phyloP scores from a whole-genome alignment of 495 filamentous ascomycete species.

The Penicillium herquei region DNA sequence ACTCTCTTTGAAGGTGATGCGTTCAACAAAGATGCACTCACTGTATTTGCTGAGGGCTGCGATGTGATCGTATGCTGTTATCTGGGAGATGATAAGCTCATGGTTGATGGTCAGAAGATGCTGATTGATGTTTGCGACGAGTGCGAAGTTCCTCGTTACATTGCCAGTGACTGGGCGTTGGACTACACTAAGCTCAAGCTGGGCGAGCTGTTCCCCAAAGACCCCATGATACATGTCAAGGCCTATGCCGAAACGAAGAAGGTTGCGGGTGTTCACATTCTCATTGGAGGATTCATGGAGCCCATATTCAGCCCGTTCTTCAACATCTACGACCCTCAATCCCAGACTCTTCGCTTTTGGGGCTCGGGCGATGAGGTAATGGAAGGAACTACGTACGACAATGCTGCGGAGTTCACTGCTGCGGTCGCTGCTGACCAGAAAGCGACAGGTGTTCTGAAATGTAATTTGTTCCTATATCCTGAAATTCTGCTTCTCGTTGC shows the following conservation, averaged over 20 bases:
- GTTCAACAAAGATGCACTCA: no score
- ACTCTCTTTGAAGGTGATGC: no score
- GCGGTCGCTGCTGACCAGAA: no score
- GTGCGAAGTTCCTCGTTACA: conserved; percentile 35
- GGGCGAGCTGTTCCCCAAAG: conserved; percentile 39
- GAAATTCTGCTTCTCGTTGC: no score
- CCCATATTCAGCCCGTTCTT: conserved; percentile 9
- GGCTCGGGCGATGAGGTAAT: conserved; percentile 2
- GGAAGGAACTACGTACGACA: conserved; percentile 1
- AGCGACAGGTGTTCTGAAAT: no score
- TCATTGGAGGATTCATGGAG: conserved; percentile 5
- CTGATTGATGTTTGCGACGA: conserved; percentile 26
- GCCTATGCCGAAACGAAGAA: conserved; percentile 41
- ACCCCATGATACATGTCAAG: conserved; percentile 43
- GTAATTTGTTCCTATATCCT: no score
- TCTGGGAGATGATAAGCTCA: no score
- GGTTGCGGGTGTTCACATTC: conserved; percentile 3
- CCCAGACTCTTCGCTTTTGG: background rate
- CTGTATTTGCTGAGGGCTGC: no score
- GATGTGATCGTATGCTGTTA: no score
- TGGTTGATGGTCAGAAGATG: no score
- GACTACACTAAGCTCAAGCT: conserved; percentile 40
- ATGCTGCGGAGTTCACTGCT: no score
- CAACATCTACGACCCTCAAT: conserved; percentile 1
- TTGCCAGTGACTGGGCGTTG: conserved; percentile 44